Evolutionary conservation across 257 asterid genomes (phyloP), one percentile per base, ranked within the genome.

Genomic region (Datura wrightii): DNA sequence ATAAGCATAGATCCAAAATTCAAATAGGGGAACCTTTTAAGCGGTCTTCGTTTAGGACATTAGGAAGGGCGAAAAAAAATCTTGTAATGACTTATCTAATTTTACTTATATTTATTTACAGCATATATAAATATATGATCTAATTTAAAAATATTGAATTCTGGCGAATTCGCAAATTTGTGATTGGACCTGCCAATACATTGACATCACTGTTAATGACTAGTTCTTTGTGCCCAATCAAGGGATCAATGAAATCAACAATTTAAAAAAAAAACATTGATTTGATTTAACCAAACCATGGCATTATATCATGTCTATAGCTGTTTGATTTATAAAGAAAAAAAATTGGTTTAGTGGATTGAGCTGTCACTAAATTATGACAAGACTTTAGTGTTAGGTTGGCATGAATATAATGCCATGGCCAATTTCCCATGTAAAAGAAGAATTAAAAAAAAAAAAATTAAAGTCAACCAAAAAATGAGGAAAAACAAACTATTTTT

Each of bases 311-410:
- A 44, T 71, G 56, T 19, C n/a, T 63, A 74, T 76, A 50, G 82
- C 63, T 78, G 82, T 78, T 78, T 78, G 63, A 76, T 39, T 46
- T 50, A 50, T 78, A 52, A 52, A 55, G 54, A 56, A 19, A 52
- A 52, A 55, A 63, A 56, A 19, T 53, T 15, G 59, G 46, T 4
- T 44, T 18, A 58, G 78, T 71, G 81, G 89, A 37, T 70, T 48
- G 83, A 80, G 85, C 53, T 84, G 87, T 87, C 87, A 84, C 81
- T 34, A 44, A 31, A 83, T 86, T 15, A 31, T 60, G 52, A 66
- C 84, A 83, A 54, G 48, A 60, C 76, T 37, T 67, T 24, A 42
- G 2, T 80, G 84, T 78, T 78, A 48, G 85, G 84, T 81, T 60
- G 60, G 79, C 74, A 69, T 16, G 24, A 39, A 56, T 54, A 36